phyloP scores from a whole-genome alignment of 2,329 filamentous ascomycete species.

The Hypocrella siamensis region DNA sequence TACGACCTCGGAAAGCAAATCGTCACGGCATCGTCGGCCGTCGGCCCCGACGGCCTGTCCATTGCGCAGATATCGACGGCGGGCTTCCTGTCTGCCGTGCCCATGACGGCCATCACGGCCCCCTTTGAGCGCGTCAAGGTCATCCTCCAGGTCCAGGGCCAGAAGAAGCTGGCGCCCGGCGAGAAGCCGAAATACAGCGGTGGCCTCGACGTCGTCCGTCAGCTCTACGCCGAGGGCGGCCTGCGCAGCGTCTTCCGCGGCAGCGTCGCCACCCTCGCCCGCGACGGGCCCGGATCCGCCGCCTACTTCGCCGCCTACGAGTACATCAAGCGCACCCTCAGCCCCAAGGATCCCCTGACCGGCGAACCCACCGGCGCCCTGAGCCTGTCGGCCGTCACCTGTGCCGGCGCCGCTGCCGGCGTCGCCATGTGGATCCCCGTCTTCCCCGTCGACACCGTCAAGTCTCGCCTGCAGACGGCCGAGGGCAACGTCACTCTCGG shows the following conservation, averaged over 20 bases:
- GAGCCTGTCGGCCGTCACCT: slow-evolving; percentile 67
- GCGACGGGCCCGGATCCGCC: slow-evolving; percentile 83
- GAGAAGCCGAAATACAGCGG: slow-evolving; percentile 87
- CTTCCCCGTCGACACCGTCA: slow-evolving; percentile 94
- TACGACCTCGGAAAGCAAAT: slow-evolving; percentile 92
- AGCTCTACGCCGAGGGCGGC: slow-evolving; percentile 84
- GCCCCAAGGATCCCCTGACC: slow-evolving; percentile 59
- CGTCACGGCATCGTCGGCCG: slow-evolving; percentile 52
- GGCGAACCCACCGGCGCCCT: slow-evolving; percentile 64
- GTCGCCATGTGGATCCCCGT: slow-evolving; percentile 99
- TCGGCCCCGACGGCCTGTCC: slow-evolving; percentile 54
- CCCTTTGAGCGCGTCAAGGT: slow-evolving; percentile 99
- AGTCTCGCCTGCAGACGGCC: slow-evolving; percentile 82
- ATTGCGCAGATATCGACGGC: slow-evolving; percentile 82
- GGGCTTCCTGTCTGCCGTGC: slow-evolving; percentile 94
- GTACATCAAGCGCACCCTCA: slow-evolving; percentile 76
- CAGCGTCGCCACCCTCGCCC: slow-evolving; percentile 74
- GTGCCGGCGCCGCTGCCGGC: slow-evolving; percentile 78
- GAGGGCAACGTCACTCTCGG: slow-evolving; percentile 70
- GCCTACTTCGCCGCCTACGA: slow-evolving; percentile 98
- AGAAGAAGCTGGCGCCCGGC: slow-evolving; percentile 73
- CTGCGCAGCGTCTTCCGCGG: slow-evolving; percentile 87
- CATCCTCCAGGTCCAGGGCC: slow-evolving; percentile 91
- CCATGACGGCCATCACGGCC: slow-evolving; percentile 96
- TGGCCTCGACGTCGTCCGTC: slow-evolving; percentile 77